Evolutionary conservation across 768 basidiomycete genomes (phyloP).

Genomic region (Pleurotus cornucopiae): DNA sequence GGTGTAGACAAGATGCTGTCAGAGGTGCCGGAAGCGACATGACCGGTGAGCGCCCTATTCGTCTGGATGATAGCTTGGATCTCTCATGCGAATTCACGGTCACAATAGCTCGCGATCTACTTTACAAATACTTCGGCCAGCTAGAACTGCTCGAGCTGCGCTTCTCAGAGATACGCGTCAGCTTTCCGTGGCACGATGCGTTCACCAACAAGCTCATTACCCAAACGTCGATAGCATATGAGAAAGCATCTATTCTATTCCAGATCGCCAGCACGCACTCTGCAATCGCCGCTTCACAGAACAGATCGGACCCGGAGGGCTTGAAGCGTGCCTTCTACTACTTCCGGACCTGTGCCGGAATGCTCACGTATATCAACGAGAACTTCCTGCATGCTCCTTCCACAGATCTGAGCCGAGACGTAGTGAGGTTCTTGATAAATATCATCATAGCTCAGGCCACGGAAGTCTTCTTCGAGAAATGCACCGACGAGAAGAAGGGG

Average conservation of each 20-base stretch:
- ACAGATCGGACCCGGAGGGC: slow-evolving; percentile 85
- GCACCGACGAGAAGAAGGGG: slow-evolving; percentile 87
- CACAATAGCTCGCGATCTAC: slow-evolving; percentile 72
- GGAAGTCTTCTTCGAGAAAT: slow-evolving; percentile 95
- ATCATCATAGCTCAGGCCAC: slow-evolving; percentile 91
- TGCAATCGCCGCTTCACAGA: slow-evolving; percentile 81
- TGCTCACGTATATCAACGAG: slow-evolving; percentile 99
- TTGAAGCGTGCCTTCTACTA: slow-evolving; percentile 92
- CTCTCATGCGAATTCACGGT: slow-evolving; percentile 1
- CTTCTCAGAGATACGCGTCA: slow-evolving; percentile 94
- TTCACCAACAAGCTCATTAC: slow-evolving; percentile 93
- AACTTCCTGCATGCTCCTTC: slow-evolving; percentile 98
- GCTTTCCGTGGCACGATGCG: slow-evolving; percentile 96
- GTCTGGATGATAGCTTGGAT: neutral
- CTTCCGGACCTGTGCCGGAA: slow-evolving; percentile 85
- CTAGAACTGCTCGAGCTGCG: slow-evolving; percentile 95
- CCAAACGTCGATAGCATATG: slow-evolving; percentile 95
- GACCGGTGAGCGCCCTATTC: slow-evolving; percentile 56
- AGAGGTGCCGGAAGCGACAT: slow-evolving; percentile 93
- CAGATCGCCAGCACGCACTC: slow-evolving; percentile 95
- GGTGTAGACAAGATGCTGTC: slow-evolving; percentile 94
- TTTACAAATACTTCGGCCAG: slow-evolving; percentile 99
- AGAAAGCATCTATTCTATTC: slow-evolving; percentile 97
- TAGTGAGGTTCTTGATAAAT: slow-evolving; percentile 89
- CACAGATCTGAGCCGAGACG: slow-evolving; percentile 90